Percentiles rank a stretch among this genome's conserved stretches.
phyloP scores from a whole-genome alignment of 2,329 filamentous ascomycete species.

The Trichoderma polysporum region DNA sequence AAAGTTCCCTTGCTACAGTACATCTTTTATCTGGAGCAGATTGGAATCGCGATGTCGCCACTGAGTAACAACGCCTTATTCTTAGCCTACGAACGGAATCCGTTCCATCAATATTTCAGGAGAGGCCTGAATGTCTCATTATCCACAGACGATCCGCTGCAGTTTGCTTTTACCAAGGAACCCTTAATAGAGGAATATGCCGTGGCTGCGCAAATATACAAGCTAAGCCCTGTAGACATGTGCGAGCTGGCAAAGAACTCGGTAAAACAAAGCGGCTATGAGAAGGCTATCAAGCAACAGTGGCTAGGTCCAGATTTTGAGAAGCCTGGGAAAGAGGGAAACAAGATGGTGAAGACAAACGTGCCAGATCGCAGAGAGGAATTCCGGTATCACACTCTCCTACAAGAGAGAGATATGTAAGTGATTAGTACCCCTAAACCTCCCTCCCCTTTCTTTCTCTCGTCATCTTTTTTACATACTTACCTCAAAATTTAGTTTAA shows the following conservation, averaged over 20 bases:
- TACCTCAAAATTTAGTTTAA: conserved; percentile 34
- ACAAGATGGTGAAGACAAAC: conserved; percentile 93
- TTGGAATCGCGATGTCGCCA: conserved; percentile 99
- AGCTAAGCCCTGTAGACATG: conserved; percentile 96
- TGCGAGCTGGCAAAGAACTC: conserved; percentile 96
- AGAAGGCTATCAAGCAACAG: conserved; percentile 81
- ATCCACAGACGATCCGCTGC: conserved; percentile 93
- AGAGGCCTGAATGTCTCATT: conserved; percentile 93
- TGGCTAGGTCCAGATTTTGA: conserved; percentile 84
- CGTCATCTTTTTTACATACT: not conserved
- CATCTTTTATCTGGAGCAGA: conserved; percentile 99
- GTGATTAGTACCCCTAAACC: conserved; percentile 31
- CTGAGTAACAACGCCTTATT: conserved; percentile 97
- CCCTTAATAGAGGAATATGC: conserved; percentile 97
- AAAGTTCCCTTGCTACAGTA: conserved; percentile 96
- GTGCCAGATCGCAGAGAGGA: conserved; percentile 90
- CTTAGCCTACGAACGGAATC: conserved; percentile 93
- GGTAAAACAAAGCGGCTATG: conserved; percentile 91
- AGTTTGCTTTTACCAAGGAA: conserved; percentile 98
- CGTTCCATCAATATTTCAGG: conserved; percentile 93
- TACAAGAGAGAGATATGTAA: conserved; percentile 83
- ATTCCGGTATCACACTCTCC: conserved; percentile 82
- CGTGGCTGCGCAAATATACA: conserved; percentile 97
- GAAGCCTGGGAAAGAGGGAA: conserved; percentile 76
- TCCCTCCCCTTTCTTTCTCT: not conserved